These are phyloP conservation scores for Lobulomyces angularis DNA, from an alignment of 192 early-diverging fungal species.

Conservation along the genomic window DNA sequence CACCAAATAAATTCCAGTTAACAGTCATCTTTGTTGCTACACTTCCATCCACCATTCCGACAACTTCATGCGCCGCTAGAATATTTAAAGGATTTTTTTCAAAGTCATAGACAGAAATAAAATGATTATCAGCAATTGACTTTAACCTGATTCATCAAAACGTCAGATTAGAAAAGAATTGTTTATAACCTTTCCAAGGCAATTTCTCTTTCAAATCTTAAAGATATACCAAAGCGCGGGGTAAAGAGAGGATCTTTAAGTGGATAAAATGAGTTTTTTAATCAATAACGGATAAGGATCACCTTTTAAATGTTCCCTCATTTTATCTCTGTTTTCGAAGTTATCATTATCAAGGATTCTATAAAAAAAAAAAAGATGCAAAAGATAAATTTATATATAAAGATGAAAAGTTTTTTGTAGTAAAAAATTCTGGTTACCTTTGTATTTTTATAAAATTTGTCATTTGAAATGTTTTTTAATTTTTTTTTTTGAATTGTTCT, in stretches of 20 bases:
- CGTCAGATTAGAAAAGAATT: too few species aligned
- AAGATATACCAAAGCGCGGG: slow-evolving; percentile 51
- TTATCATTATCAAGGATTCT: slow-evolving; percentile 44
- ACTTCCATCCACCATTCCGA: slow-evolving; percentile 58
- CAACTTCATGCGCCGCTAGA: slow-evolving; percentile 59
- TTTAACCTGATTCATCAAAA: too few species aligned
- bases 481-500: too few species aligned
- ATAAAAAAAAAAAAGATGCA: too few species aligned
- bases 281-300: slow-evolving; percentile 27
- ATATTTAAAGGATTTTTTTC: slow-evolving; percentile 56
- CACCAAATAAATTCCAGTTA: slow-evolving; percentile 57
- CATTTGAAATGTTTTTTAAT: too few species aligned
- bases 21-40: slow-evolving; percentile 63
- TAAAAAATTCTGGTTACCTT: too few species aligned
- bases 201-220: slow-evolving; percentile 50
- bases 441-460: too few species aligned
- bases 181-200: slow-evolving; percentile 34
- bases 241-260: slow-evolving; percentile 21
- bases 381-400: too few species aligned
- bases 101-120: slow-evolving; percentile 37
- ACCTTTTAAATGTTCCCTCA: slow-evolving; percentile 34
- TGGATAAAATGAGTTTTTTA: background rate
- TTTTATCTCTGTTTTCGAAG: slow-evolving; percentile 35
- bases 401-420: too few species aligned
- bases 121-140: slow-evolving; percentile 16